phyloP scores from a whole-genome alignment of 805 yeast species.

The Lachancea cidri region DNA sequence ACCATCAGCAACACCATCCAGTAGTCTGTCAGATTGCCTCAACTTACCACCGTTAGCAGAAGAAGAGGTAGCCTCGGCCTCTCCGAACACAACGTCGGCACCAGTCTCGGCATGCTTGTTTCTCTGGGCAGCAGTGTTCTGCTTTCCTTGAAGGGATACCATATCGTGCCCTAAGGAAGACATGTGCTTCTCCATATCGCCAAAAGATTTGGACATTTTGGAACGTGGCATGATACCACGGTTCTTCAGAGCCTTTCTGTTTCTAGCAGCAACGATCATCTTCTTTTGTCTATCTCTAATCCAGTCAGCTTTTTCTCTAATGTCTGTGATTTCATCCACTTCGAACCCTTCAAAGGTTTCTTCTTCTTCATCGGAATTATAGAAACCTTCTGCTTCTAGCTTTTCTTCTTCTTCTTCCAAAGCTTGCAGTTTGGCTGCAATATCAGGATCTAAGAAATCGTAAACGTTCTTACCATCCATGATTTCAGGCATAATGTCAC shows the following conservation, averaged over 20 bases:
- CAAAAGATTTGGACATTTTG: slow-evolving; percentile 65
- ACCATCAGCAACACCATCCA: slow-evolving; percentile 83
- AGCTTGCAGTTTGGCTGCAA: slow-evolving; percentile 87
- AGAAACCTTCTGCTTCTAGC: slow-evolving; percentile 90
- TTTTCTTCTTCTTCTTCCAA: slow-evolving; percentile 96
- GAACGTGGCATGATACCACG: slow-evolving; percentile 89
- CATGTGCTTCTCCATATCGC: slow-evolving; percentile 85
- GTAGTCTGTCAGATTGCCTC: slow-evolving; percentile 72
- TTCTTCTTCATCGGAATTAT: slow-evolving; percentile 74
- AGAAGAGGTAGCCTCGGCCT: slow-evolving; percentile 34
- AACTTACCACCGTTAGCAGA: slow-evolving; percentile 37
- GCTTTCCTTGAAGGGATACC: slow-evolving; percentile 52
- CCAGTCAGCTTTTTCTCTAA: slow-evolving; percentile 88
- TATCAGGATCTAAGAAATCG: slow-evolving; percentile 96
- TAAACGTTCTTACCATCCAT: slow-evolving; percentile 94
- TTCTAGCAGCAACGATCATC: slow-evolving; percentile 85
- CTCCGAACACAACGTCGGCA: slow-evolving; percentile 70
- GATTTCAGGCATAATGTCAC: slow-evolving; percentile 94
- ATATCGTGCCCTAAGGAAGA: slow-evolving; percentile 87
- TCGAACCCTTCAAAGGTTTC: slow-evolving; percentile 66
- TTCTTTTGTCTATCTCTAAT: slow-evolving; percentile 91
- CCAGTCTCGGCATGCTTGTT: slow-evolving; percentile 51
- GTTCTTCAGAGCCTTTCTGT: slow-evolving; percentile 81
- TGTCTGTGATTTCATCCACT: slow-evolving; percentile 60
- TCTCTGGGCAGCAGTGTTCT: slow-evolving; percentile 35